Conservation (phyloP, 495 filamentous ascomycete genomes). For the Hypoxylon subgilvum region DNA sequence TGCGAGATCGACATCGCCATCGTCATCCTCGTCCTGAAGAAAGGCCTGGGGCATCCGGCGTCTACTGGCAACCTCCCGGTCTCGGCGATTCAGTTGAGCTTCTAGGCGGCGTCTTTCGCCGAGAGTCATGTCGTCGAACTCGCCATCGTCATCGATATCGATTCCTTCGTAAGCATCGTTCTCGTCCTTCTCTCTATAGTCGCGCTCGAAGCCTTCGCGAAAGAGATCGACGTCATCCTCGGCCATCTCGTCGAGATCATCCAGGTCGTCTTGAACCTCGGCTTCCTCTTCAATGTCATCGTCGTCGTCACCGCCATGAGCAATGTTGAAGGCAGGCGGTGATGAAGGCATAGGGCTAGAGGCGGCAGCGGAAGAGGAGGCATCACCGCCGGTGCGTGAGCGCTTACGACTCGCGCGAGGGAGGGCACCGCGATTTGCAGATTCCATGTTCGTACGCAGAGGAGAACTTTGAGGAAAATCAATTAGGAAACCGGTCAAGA, state of each 20-base stretch:
- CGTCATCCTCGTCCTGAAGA: conserved; percentile 86
- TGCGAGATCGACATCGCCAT: conserved; percentile 79
- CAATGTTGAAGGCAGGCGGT: conserved; percentile 59
- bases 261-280: conserved; percentile 79
- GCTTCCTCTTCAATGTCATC: conserved; percentile 73
- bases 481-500: conserved; percentile 4
- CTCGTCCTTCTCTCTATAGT: conserved; percentile 70
- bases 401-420: conserved; percentile 74
- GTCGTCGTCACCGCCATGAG: conserved; percentile 69
- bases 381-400: conserved; percentile 76
- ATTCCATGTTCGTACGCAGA: conserved; percentile 79
- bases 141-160: conserved; percentile 61
- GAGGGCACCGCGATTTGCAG: conserved; percentile 78
- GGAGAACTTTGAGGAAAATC: conserved; percentile 66
- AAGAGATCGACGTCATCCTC: conserved; percentile 98
- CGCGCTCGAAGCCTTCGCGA: conserved; percentile 83
- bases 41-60: conserved; percentile 83
- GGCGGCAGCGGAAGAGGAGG: conserved; percentile 68
- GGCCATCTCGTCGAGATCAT: conserved; percentile 94
- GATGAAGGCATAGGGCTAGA: conserved; percentile 57
- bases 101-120: conserved; percentile 88
- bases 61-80: conserved; percentile 76
- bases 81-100: conserved; percentile 79
- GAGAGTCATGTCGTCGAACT: conserved; percentile 74
- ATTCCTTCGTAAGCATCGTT: conserved; percentile 52